phyloP scores from a whole-genome alignment of 2,329 filamentous ascomycete species.

The Trichophyton schoenleinii region DNA sequence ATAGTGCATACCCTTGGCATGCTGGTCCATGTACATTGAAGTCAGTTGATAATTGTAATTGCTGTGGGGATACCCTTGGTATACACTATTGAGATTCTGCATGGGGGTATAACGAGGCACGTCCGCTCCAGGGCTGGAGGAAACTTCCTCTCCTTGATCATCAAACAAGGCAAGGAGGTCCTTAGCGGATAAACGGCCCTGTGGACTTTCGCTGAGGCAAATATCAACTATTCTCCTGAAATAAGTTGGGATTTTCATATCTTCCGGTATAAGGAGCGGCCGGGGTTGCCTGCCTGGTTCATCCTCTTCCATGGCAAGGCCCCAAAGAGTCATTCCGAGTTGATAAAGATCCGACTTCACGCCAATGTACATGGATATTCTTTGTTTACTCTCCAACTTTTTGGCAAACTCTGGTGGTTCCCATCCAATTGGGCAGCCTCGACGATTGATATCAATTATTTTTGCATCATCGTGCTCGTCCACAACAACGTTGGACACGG shows the following conservation, averaged over 20 bases:
- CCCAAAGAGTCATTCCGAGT: constrained; percentile 94
- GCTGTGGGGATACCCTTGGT: background rate
- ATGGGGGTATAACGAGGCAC: background rate
- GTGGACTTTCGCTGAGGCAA: constrained; percentile 64
- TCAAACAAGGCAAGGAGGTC: constrained; percentile 47
- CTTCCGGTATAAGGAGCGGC: constrained; percentile 50
- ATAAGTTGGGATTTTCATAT: constrained; percentile 56
- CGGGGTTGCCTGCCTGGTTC: constrained; percentile 71
- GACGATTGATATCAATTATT: constrained; percentile 95
- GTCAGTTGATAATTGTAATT: constrained; percentile 1
- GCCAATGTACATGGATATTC: constrained; percentile 93
- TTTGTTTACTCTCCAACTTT: constrained; percentile 75
- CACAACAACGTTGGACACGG: constrained; percentile 91
- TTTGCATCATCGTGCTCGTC: constrained; percentile 73
- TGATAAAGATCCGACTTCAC: constrained; percentile 96
- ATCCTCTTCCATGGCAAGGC: constrained; percentile 72
- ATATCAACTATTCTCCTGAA: constrained; percentile 62
- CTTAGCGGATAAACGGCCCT: constrained; percentile 58
- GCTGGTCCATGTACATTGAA: background rate
- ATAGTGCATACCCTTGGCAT: background rate
- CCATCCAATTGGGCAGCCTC: constrained; percentile 96
- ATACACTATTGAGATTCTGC: background rate
- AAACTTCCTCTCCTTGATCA: constrained; percentile 44
- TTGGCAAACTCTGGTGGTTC: constrained; percentile 83
- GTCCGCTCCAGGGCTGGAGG: background rate